phyloP scores from a whole-genome alignment of 139 green algal species.

The Mychonastes homosphaera region DNA sequence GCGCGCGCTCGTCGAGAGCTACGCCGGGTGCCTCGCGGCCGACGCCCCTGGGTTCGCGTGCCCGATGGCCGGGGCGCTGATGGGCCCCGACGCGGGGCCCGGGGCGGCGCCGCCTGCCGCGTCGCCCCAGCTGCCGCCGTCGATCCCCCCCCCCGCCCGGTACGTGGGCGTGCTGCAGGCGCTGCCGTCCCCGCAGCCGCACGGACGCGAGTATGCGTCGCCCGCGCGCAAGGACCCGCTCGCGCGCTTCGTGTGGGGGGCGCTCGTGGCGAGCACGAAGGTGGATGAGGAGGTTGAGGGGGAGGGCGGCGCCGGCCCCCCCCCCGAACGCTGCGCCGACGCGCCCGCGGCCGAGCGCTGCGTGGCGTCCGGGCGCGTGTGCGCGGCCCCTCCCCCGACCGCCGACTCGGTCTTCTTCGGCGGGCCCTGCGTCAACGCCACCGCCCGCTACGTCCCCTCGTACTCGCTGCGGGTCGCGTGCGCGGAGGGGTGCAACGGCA shows the following conservation, averaged over 20 bases:
- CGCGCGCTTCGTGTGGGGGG: slow-evolving; percentile 43
- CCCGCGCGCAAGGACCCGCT: slow-evolving; percentile 32
- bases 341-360: too few species aligned
- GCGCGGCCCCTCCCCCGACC: too few species aligned
- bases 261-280: too few species aligned
- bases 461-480: slow-evolving; percentile 36
- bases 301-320: too few species aligned
- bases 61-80: slow-evolving; percentile 23
- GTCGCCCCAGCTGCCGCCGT: neutral
- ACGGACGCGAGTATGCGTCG: too few species aligned
- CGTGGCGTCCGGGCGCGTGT: too few species aligned
- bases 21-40: slow-evolving; percentile 28
- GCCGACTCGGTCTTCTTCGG: too few species aligned
- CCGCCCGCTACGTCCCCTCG: slow-evolving; percentile 39
- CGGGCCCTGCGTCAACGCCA: slow-evolving; percentile 38
- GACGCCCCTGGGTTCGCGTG: slow-evolving; percentile 32
- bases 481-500: too few species aligned
- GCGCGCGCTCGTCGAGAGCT: slow-evolving; percentile 6
- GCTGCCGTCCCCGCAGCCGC: too few species aligned
- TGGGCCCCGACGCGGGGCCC: slow-evolving; percentile 10
- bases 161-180: slow-evolving; percentile 47
- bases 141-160: slow-evolving; percentile 7
- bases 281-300: too few species aligned
- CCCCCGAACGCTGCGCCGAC: too few species aligned
- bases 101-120: neutral